A percentile compares a stretch with the other conserved stretches of the same genome.
Evolutionary conservation across 352 stramenopile species (phyloP).

Genomic region (Globisporangium apiculatum): DNA sequence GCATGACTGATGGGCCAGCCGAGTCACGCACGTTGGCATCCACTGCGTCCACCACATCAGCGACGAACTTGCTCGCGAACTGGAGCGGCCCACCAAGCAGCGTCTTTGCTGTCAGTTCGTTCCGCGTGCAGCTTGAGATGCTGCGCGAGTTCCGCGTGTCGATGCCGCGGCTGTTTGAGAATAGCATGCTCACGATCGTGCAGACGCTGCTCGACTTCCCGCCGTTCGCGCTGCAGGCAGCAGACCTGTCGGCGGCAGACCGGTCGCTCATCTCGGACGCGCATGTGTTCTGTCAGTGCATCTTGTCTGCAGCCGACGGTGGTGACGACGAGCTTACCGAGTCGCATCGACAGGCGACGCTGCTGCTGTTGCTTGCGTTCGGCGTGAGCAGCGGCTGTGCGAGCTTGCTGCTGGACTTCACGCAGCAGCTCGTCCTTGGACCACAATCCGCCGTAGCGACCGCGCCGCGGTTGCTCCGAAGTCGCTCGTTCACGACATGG

Average conservation of each 20-base stretch:
- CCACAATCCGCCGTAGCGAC: not conserved
- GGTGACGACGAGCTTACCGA: not conserved
- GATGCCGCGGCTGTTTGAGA: constrained; percentile 44
- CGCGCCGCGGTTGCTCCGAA: constrained; percentile 10
- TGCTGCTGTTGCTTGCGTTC: constrained; percentile 47
- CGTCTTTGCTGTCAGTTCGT: constrained; percentile 43
- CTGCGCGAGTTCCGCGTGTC: constrained; percentile 40
- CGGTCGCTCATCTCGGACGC: constrained; percentile 36
- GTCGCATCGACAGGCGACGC: constrained; percentile 22
- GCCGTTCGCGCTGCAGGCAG: constrained; percentile 35
- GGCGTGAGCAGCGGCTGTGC: constrained; percentile 49
- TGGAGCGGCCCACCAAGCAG: constrained; percentile 17
- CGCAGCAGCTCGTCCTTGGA: constrained; percentile 17
- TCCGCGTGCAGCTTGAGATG: constrained; percentile 70
- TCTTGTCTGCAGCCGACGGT: constrained; percentile 17
- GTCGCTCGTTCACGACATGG: constrained; percentile 29
- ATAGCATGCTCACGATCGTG: constrained; percentile 36
- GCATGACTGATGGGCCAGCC: not conserved
- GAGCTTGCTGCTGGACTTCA: constrained; percentile 47
- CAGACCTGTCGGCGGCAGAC: constrained; percentile 16
- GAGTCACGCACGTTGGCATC: not conserved
- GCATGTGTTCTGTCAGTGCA: constrained; percentile 36
- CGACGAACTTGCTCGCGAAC: constrained; percentile 4
- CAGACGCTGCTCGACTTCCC: constrained; percentile 52
- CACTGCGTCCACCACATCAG: not conserved